Evolutionary conservation across 371 early-diverging fungal species (phyloP).

Genomic region (Mortierella polycephala): DNA sequence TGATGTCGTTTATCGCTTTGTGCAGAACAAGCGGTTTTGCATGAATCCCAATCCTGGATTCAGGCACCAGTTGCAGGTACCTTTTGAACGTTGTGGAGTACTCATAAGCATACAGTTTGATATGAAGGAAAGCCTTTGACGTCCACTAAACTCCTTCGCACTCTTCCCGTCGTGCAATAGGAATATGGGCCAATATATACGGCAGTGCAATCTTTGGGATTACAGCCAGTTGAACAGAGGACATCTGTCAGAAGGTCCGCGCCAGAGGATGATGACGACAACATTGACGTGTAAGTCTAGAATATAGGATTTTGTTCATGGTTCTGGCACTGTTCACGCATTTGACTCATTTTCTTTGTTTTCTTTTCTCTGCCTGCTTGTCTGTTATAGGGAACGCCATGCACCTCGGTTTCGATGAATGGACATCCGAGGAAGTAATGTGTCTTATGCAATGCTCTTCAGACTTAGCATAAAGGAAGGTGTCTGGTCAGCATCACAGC

Average conservation of each 20-base stretch:
- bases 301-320: too few relatives aligned
- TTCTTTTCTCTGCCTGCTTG: too few relatives aligned
- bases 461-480: too few relatives aligned
- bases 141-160: background rate
- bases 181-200: conserved; percentile 85
- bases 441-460: too few relatives aligned
- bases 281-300: conserved; percentile 8
- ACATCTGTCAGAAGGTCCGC: conserved; percentile 66
- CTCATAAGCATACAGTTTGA: background rate
- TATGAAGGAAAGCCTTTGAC: background rate
- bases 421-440: too few relatives aligned
- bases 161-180: conserved; percentile 43
- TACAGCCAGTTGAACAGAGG: conserved; percentile 55
- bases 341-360: too few relatives aligned
- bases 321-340: too few relatives aligned
- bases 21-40: conserved; percentile 86
- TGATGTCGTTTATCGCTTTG: conserved; percentile 79
- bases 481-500: too few relatives aligned
- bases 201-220: conserved; percentile 61
- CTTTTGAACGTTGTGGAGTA: background rate
- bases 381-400: too few relatives aligned
- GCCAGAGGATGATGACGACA: conserved; percentile 67
- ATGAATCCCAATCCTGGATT: conserved; percentile 87
- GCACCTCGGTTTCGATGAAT: too few relatives aligned
- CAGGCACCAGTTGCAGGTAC: conserved; percentile 82